Percentiles rank a stretch among this genome's conserved stretches.
phyloP scores from a whole-genome alignment of 129 eudicot species.

The Rutidosis leptorrhynchoides region DNA sequence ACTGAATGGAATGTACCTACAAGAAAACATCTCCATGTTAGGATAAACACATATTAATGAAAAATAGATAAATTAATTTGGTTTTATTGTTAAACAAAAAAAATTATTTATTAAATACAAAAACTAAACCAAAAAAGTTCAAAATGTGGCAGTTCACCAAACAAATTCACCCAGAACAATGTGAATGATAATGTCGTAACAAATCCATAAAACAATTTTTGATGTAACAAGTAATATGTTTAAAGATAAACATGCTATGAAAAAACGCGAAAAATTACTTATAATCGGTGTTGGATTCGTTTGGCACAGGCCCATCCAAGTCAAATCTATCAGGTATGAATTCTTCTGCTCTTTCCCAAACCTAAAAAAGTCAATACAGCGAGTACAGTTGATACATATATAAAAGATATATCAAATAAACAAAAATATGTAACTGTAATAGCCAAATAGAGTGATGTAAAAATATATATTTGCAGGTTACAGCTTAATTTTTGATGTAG shows the following conservation, averaged over 20 bases:
- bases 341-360: conserved; percentile 95
- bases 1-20: conserved; percentile 88
- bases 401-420: no score
- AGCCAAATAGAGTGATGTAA: background rate
- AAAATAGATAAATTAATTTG: background rate
- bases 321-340: conserved; percentile 86
- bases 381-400: no score
- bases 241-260: background rate
- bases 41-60: background rate
- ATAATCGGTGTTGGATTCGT: conserved; percentile 88
- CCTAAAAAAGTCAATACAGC: conserved; percentile 35
- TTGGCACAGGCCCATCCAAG: conserved; percentile 78
- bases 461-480: conserved; percentile 17
- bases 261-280: conserved; percentile 41
- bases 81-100: background rate
- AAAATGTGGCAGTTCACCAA: background rate
- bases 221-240: background rate
- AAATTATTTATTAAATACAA: background rate
- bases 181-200: background rate
- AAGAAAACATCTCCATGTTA: conserved; percentile 8
- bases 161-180: background rate
- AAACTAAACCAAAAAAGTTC: background rate
- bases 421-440: background rate
- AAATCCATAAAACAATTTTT: background rate
- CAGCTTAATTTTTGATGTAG: no score